phyloP scores from a whole-genome alignment of 768 basidiomycete species.

The Multifurca ochricompacta region DNA sequence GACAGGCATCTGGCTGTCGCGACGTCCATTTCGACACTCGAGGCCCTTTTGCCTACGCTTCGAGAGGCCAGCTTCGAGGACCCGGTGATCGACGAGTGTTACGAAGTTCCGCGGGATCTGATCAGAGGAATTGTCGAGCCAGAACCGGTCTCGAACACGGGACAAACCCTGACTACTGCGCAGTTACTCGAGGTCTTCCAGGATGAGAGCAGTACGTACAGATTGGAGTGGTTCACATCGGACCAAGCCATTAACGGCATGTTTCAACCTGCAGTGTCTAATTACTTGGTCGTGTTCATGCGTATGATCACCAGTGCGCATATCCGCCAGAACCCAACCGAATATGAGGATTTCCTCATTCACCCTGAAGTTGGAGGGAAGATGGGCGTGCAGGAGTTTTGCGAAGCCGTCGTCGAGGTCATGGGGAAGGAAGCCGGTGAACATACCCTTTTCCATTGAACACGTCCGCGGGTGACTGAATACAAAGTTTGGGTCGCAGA shows the following conservation, averaged over 20 bases:
- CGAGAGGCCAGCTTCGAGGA: conserved; percentile 53
- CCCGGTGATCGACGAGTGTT: conserved; percentile 69
- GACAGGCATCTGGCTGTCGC: conserved; percentile 42
- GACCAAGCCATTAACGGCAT: no score
- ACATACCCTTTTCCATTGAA: background rate
- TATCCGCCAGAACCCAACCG: conserved; percentile 55
- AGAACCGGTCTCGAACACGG: conserved; percentile 21
- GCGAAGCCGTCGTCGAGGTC: conserved; percentile 69
- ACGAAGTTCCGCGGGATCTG: conserved; percentile 50
- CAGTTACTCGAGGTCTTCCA: conserved; percentile 47
- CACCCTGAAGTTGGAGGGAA: conserved; percentile 61
- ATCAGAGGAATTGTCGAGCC: conserved; percentile 38
- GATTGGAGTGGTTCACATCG: conserved; percentile 28
- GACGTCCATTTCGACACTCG: conserved; percentile 44
- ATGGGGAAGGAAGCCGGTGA: conserved; percentile 70
- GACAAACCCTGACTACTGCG: conserved; percentile 29
- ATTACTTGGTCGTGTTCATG: conserved; percentile 72
- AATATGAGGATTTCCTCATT: conserved; percentile 65
- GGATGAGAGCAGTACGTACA: conserved; percentile 26
- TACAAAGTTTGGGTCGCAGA: conserved; percentile 35
- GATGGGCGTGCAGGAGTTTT: conserved; percentile 58
- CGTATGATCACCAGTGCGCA: conserved; percentile 79
- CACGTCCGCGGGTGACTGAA: background rate
- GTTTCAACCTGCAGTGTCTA: conserved; percentile 40
- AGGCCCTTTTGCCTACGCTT: conserved; percentile 43